Evolutionary conservation across 768 basidiomycete species (phyloP), one percentile per base, ranked within the genome.

Genomic region (Inosperma sp.): DNA sequence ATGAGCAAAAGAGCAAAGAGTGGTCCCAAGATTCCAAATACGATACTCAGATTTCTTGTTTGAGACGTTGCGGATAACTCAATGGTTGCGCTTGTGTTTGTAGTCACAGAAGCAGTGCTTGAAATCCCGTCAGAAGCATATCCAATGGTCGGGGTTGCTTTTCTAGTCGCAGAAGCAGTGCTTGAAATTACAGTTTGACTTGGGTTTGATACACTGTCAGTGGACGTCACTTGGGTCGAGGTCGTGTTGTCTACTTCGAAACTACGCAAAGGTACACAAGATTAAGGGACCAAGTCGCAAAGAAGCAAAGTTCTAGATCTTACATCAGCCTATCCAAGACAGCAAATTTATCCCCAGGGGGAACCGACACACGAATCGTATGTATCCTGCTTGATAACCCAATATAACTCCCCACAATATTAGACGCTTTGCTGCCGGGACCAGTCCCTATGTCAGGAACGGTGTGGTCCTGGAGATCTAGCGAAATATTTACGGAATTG

Each of bases 391-490:
- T 19, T 5, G 42, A 43, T 14, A 19, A 0, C 26, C 42, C 27
- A 23, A 43, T 43, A 23, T 43, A 43, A 5, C 27, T 12, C 21
- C 26, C 42, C 16, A 43, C 42, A 13, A 43, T 43, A 12, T 25
- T 17, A 5, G 42, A 43, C 7, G 14, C 26, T n/a, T n/a, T 43
- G 19, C 4, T 43, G 26, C 25, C 41, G 9, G 25, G 19, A 43
- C 41, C 41, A 3, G 0, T 10, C n/a, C 6, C 13, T 7, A 3
- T 17, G 14, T 36, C 30, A 2, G 37, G 27, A 19, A 46, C 36
- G 25, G 29, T 35, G 25, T 53, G 34, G 30, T 53, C 52, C 22
- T 53, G 52, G 22, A 53, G 47, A 29, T 49, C 40, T 14, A 53
- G n/a, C 13, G 41, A 21, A 17, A 53, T 16, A 12, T 45, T 47